Percentiles rank a stretch among this genome's conserved stretches.
phyloP scores from a whole-genome alignment of 2,329 filamentous ascomycete genomes.

The Akanthomyces dipterigenus region DNA sequence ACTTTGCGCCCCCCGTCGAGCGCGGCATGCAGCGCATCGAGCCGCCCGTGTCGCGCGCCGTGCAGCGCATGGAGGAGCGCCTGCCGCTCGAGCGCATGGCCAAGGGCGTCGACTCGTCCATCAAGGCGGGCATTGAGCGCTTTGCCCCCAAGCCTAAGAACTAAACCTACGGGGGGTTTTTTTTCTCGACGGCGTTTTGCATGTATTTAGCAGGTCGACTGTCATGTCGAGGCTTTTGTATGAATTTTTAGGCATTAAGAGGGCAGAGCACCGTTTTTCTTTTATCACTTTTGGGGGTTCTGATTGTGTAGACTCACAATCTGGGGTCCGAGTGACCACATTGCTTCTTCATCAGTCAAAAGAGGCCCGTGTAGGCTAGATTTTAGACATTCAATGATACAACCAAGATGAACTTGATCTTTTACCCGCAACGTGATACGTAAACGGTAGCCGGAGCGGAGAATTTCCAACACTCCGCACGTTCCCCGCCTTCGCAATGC shows the following conservation, averaged over 20 bases:
- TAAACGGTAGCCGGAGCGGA: neutral
- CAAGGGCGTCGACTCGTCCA: conserved; percentile 40
- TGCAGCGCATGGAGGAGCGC: conserved; percentile 39
- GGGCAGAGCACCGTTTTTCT: neutral
- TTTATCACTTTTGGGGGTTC: no score
- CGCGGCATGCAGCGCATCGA: conserved; percentile 41
- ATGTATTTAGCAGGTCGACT: neutral
- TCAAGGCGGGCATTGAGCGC: conserved; percentile 39
- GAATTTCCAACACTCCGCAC: neutral
- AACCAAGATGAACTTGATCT: neutral
- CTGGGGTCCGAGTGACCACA: neutral
- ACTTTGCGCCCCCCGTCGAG: conserved; percentile 43
- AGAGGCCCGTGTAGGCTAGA: conserved; percentile 5
- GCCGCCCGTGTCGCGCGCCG: conserved; percentile 38
- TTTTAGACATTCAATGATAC: conserved; percentile 1
- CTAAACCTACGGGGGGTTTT: neutral
- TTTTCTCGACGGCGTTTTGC: neutral
- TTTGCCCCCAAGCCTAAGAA: conserved; percentile 23
- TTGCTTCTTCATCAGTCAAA: neutral
- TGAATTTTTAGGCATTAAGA: neutral
- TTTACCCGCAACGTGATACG: neutral
- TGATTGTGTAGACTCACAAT: neutral
- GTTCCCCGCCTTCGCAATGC: neutral
- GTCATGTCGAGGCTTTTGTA: neutral
- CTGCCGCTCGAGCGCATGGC: conserved; percentile 46